Evolutionary conservation across 176 grass and related monocot genomes (phyloP), one percentile per base, ranked within the genome.

Genomic region (Eragrostis curvula): DNA sequence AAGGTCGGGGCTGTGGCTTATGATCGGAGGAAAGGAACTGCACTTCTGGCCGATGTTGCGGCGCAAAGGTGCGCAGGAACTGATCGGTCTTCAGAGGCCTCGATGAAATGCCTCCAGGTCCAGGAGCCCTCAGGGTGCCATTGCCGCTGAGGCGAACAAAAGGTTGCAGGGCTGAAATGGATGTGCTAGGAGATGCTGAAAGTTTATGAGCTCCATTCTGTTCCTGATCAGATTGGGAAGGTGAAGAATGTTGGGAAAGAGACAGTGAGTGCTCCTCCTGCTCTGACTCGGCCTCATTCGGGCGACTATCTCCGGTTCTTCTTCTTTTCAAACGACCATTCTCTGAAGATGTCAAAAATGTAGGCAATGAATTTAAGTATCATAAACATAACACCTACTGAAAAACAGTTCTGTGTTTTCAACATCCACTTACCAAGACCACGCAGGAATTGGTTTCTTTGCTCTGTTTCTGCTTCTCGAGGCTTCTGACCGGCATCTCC

Each of bases 191-290:
- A 49, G 96, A 90, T 28, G 75, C 83, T 6, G 93, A 88, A 66
- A 92, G 70, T 12, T 94, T 99, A 64, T 84, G 85, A 62, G 60
- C 71, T 68, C 85, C 88, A 60, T 89, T 99, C 68, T 91, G 93
- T 58, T 99, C 93, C 78, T 96, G 96, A 55, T 99, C 96, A 1
- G 96, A 99, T 59, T 92, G 96, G 3, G 96, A 96, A 5, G 97
- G 91, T 4, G 97, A 99, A 21, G 97, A 99, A 53, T 92, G 93
- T 7, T 96, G 97, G 6, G 97, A 99, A 83, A 99, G 84, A 48
- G 91, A 93, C 5, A 99, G 83, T 1, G 97, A 99, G 83, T 99
- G 91, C 74, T 99, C 96, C 51, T 99, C 97, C 48, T 92, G 97
- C 66, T 99, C 97, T 27, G 70, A 80, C 52, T 99, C 97, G 0